Conservation (phyloP, 345 rosid species). For the Brassica napus region DNA sequence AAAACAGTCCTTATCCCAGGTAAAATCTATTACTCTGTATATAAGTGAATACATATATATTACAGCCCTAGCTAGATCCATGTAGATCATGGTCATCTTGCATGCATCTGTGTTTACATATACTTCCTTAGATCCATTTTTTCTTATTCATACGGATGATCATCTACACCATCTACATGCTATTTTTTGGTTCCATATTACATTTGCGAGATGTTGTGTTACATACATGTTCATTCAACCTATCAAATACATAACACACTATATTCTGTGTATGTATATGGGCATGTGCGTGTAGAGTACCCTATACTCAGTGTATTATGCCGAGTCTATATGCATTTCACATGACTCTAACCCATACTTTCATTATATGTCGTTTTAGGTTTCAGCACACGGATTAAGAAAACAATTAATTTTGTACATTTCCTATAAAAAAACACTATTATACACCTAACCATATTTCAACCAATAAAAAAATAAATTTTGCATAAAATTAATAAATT, state of each 20-base stretch:
- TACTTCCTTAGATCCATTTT: constrained; percentile 11
- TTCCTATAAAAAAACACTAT: no score
- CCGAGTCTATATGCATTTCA: constrained; percentile 33
- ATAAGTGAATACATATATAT: neutral
- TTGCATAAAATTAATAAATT: no score
- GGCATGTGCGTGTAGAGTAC: constrained; percentile 19
- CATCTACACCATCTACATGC: constrained; percentile 16
- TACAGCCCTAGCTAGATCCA: constrained; percentile 28
- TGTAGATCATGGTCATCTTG: neutral
- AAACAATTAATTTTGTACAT: no score
- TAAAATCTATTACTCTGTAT: constrained; percentile 34
- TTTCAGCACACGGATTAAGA: no score
- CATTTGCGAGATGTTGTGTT: neutral
- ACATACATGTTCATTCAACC: neutral
- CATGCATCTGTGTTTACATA: constrained; percentile 7
- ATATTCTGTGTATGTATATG: neutral
- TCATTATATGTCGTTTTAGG: no score
- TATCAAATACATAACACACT: neutral
- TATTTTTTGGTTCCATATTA: neutral
- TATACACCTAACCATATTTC: no score
- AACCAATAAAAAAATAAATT: no score
- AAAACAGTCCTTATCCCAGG: constrained; percentile 98
- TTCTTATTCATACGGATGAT: constrained; percentile 1
- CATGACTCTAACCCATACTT: constrained; percentile 16
- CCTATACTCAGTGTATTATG: constrained; percentile 34